Conservation (phyloP, 768 basidiomycete species). For the Auricularia sp. region DNA sequence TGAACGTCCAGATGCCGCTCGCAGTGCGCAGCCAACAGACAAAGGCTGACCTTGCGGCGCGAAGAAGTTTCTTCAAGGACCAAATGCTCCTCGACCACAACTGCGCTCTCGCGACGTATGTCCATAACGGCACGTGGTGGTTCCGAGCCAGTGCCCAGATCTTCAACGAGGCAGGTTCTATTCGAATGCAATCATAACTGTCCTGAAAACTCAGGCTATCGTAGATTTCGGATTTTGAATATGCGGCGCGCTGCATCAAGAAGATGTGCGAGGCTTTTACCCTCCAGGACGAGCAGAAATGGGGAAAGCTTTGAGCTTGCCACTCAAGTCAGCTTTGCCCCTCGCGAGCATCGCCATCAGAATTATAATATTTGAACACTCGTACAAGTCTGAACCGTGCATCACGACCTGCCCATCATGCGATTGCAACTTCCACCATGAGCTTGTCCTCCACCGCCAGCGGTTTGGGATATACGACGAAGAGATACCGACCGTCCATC, state of each 20-base stretch:
- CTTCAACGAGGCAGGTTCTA: background rate
- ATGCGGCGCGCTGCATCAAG: background rate
- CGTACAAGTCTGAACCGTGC: too few species aligned
- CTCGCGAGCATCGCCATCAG: too few species aligned
- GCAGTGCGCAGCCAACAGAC: background rate
- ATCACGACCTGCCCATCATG: too few species aligned
- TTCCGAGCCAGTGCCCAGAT: background rate
- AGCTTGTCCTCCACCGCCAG: too few species aligned
- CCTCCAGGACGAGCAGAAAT: background rate
- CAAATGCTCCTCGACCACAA: background rate
- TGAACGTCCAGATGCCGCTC: background rate
- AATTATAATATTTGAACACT: too few species aligned
- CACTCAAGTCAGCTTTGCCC: too few species aligned
- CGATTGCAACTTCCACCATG: too few species aligned
- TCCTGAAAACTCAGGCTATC: background rate
- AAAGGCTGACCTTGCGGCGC: background rate
- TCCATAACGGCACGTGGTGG: background rate
- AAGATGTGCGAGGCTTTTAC: background rate
- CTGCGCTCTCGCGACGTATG: background rate
- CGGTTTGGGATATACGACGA: conserved; percentile 47
- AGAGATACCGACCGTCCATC: conserved; percentile 51
- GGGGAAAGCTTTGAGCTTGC: background rate
- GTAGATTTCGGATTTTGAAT: background rate
- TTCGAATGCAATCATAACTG: background rate
- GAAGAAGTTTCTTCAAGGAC: background rate